A percentile compares a stretch with the other conserved stretches of the same genome.
Conservation (phyloP, 164 flowering plant genomes). For the Sedum album region DNA sequence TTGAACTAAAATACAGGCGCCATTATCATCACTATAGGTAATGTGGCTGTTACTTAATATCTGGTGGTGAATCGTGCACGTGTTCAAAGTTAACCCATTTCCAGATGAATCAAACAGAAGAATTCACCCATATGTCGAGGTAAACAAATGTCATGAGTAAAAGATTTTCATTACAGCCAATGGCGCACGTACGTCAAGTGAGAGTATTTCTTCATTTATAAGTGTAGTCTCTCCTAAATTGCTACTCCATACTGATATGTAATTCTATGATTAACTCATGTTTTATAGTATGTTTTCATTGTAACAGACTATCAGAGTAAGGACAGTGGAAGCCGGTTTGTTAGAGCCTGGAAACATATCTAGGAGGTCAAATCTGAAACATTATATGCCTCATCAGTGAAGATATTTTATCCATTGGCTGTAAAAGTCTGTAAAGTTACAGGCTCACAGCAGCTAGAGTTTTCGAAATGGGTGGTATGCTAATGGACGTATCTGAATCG, state of each 20-base stretch:
- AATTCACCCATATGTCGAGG: neutral
- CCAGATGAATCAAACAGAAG: neutral
- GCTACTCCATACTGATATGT: neutral
- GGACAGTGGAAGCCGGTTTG: too few relatives aligned
- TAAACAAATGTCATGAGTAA: neutral
- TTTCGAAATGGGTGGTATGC: neutral
- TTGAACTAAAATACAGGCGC: neutral
- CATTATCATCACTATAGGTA: neutral
- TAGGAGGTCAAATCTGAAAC: too few relatives aligned
- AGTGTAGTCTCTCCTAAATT: neutral
- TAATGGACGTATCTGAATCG: neutral
- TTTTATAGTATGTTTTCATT: too few relatives aligned
- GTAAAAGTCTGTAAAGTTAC: neutral
- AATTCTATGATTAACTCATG: too few relatives aligned
- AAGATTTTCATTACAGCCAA: neutral
- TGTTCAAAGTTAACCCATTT: neutral
- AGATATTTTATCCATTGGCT: neutral
- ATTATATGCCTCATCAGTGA: too few relatives aligned
- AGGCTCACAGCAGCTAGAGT: slow-evolving; percentile 4
- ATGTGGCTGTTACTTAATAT: neutral
- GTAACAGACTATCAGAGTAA: too few relatives aligned
- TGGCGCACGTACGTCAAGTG: too few relatives aligned
- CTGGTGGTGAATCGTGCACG: slow-evolving; percentile 3
- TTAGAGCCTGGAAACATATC: too few relatives aligned
- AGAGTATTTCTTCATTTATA: neutral